These are phyloP conservation scores for Phytophthora macrochlamydospora DNA, from an alignment of 352 stramenopile genomes.

Conservation along the genomic window DNA sequence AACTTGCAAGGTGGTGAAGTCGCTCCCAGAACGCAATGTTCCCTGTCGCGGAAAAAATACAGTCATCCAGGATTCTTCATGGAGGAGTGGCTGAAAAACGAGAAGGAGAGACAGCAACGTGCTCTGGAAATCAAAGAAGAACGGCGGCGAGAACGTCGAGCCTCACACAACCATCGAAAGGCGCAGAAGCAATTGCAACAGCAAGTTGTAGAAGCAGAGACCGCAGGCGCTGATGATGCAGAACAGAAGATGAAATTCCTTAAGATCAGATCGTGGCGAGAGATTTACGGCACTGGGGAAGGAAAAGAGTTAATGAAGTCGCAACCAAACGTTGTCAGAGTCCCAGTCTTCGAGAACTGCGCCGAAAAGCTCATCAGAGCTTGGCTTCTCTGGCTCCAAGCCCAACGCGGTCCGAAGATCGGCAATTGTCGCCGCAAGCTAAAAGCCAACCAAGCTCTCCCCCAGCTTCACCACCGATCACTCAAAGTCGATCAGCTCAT, in stretches of 20 bases:
- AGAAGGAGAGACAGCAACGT: constrained; percentile 37
- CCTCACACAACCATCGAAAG: constrained; percentile 15
- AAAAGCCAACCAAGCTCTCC: not conserved
- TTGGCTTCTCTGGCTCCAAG: constrained; percentile 23
- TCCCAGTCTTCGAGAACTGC: constrained; percentile 27
- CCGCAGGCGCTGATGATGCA: constrained; percentile 21
- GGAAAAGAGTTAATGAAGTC: constrained; percentile 57
- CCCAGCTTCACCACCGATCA: constrained; percentile 9
- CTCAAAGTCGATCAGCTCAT: not conserved
- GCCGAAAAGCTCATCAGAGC: constrained; percentile 30
- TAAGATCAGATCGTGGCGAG: constrained; percentile 64
- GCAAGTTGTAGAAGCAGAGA: constrained; percentile 25
- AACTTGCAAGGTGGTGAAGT: not conserved
- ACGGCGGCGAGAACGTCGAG: constrained; percentile 28
- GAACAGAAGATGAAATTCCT: constrained; percentile 54
- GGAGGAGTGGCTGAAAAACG: constrained; percentile 62
- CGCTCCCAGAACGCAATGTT: not conserved
- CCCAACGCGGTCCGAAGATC: constrained; percentile 11
- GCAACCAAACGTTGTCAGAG: constrained; percentile 16
- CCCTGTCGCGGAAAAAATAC: constrained; percentile 52
- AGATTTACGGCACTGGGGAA: constrained; percentile 68
- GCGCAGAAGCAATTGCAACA: constrained; percentile 18
- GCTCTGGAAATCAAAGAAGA: constrained; percentile 40
- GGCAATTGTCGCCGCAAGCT: not conserved
- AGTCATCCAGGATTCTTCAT: constrained; percentile 64